Base-by-base conservation (phyloP, 306 rosid species). In the Malus fusca region DNA sequence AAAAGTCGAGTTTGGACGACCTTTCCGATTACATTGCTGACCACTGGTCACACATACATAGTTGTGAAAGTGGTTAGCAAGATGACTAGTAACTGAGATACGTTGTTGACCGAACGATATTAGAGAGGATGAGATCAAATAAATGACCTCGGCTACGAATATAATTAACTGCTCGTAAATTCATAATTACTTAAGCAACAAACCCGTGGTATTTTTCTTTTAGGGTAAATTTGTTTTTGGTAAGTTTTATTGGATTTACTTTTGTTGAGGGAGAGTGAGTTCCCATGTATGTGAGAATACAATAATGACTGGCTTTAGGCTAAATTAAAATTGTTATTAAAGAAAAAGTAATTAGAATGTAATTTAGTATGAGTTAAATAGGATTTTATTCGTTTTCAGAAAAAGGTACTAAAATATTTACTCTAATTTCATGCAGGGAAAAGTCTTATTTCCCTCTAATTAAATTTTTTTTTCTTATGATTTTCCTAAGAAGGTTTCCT, bases 401-500 rank as follows among this genome's bases (percentile, higher is more conserved):
- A 37, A 25, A 10, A 60, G 31, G 15, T 56, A 56, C 23, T 5
- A 18, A 63, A 63, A 1, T 30, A 15, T 63, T 21, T 15, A 15
- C 22, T 30, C 40, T 14, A 15, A 6, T 6, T 28, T 63, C 67
- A 63, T 63, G 67, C 40, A 63, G 26, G 22, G 42, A 14, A 6
- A 30, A 61, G 11, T 61, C 51, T 61, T 61, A 14, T 61, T 63
- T 6, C 68, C 31, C n/a, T 74, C 40, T 22, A 15, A 30, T 35
- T 10, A 9, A 11, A 3, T 21, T 56, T 19, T 8, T 17, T 30
- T 58, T 48, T 43, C 6, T 30, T 48, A 8, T 62, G 19, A 7
- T 6, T 33, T 55, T 33, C 11, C 19, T 28, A 15, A 66, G 35
- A 55, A 92, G 96, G 96, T 87, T 66, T 92, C 97, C 37, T 92